Evolutionary conservation across 345 rosid species (phyloP).

Genomic region (Corchorus olitorius): DNA sequence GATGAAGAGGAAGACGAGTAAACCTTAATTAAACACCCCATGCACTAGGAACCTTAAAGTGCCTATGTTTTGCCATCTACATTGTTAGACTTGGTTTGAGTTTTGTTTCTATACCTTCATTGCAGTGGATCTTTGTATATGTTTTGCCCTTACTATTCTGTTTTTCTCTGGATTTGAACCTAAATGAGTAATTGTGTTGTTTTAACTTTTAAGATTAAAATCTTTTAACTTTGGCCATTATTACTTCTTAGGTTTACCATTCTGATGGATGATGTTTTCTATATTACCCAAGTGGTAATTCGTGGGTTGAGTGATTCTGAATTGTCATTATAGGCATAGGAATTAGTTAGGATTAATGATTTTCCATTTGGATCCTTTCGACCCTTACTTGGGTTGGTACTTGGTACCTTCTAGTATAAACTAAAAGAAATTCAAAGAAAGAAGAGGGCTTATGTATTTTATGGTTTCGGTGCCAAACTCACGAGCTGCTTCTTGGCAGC

Average conservation of each 20-base stretch:
- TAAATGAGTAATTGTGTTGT: constrained; percentile 1
- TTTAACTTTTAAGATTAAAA: constrained; percentile 1
- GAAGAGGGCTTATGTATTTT: not conserved
- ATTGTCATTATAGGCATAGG: not conserved
- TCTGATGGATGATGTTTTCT: not conserved
- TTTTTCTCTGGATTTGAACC: not conserved
- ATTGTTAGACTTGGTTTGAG: not conserved
- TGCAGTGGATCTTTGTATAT: constrained; percentile 17
- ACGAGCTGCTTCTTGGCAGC: not conserved
- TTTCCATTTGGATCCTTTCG: not conserved
- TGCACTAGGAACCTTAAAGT: not conserved
- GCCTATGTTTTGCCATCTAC: not conserved
- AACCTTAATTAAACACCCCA: constrained; percentile 5
- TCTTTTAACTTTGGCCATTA: not conserved
- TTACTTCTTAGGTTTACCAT: not conserved
- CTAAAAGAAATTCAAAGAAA: not conserved
- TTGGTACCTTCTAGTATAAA: not conserved
- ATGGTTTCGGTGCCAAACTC: not conserved
- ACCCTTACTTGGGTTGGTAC: not conserved
- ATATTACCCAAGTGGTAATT: too few relatives aligned
- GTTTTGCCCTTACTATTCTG: constrained; percentile 1
- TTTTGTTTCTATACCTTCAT: constrained; percentile 2
- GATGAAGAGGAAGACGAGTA: constrained; percentile 28
- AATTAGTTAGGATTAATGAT: not conserved
- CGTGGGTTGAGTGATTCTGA: not conserved